A percentile compares a stretch with the other conserved stretches of the same genome.
Evolutionary conservation across 176 grass and related monocot genomes (phyloP).

Genomic region (Metroxylon sagu): DNA sequence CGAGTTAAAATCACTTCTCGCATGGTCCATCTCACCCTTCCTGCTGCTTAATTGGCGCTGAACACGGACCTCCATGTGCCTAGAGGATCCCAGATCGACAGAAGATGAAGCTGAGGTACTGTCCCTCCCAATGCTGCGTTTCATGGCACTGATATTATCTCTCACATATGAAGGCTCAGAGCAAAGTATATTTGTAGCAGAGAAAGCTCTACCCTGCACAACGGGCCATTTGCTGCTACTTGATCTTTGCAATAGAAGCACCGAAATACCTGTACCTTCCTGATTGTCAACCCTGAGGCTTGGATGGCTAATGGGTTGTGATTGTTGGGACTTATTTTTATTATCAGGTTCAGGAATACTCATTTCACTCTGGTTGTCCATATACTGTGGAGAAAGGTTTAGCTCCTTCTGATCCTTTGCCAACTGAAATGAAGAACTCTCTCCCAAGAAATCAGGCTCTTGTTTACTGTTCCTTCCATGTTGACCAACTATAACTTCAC

Average conservation of each 20-base stretch:
- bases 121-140: constrained; percentile 51
- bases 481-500: constrained; percentile 28
- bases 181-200: constrained; percentile 49
- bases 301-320: constrained; percentile 15
- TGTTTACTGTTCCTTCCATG: constrained; percentile 20
- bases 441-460: constrained; percentile 7
- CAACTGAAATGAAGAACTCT: constrained; percentile 5
- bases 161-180: constrained; percentile 68
- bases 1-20: constrained; percentile 29
- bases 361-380: constrained; percentile 9
- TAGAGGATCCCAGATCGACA: constrained; percentile 71
- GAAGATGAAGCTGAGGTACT: constrained; percentile 71
- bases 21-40: constrained; percentile 45
- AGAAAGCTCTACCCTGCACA: constrained; percentile 38
- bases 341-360: constrained; percentile 8
- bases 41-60: constrained; percentile 38
- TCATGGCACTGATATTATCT: constrained; percentile 54
- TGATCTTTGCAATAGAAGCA: constrained; percentile 57
- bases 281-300: constrained; percentile 30
- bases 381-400: not conserved
- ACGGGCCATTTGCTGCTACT: constrained; percentile 62
- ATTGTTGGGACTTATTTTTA: constrained; percentile 37
- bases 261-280: constrained; percentile 63
- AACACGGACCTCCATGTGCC: constrained; percentile 33
- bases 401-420: not conserved